phyloP scores from a whole-genome alignment of 2,329 filamentous ascomycete species.

The Fusarium equiseti region DNA sequence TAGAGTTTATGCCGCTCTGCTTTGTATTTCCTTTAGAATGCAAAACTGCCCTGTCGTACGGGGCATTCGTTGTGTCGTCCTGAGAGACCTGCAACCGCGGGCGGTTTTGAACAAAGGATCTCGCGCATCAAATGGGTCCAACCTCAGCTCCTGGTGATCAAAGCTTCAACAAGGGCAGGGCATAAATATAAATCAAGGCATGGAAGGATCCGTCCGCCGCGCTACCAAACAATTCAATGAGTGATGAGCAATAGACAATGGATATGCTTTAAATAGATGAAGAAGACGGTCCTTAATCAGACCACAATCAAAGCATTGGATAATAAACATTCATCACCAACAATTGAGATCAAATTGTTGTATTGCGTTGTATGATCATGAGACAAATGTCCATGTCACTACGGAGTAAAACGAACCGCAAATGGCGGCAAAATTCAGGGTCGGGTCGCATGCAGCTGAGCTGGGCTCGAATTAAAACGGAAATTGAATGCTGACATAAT shows the following conservation, averaged over 20 bases:
- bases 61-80: constrained; percentile 7
- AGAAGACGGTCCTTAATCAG: background rate
- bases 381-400: background rate
- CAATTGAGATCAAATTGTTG: background rate
- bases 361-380: constrained; percentile 7
- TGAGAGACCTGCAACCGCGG: constrained; percentile 14
- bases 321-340: background rate
- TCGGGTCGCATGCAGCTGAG: constrained; percentile 21
- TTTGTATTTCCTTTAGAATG: background rate
- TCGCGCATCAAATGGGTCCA: constrained; percentile 20
- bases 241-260: background rate
- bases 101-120: constrained; percentile 17
- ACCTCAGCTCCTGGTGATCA: constrained; percentile 24
- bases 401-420: background rate
- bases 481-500: constrained; percentile 28
- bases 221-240: constrained; percentile 1
- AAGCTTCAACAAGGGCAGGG: constrained; percentile 8
- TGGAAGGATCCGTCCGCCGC: constrained; percentile 6
- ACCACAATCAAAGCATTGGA: background rate
- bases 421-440: constrained; percentile 18
- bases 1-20: constrained; percentile 2
- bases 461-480: constrained; percentile 23
- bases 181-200: background rate
- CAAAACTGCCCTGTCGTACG: background rate
- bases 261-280: background rate